Evolutionary conservation across 2,329 filamentous ascomycete genomes (phyloP), one percentile per base, ranked within the genome.

Genomic region (Aspergillus ustus): DNA sequence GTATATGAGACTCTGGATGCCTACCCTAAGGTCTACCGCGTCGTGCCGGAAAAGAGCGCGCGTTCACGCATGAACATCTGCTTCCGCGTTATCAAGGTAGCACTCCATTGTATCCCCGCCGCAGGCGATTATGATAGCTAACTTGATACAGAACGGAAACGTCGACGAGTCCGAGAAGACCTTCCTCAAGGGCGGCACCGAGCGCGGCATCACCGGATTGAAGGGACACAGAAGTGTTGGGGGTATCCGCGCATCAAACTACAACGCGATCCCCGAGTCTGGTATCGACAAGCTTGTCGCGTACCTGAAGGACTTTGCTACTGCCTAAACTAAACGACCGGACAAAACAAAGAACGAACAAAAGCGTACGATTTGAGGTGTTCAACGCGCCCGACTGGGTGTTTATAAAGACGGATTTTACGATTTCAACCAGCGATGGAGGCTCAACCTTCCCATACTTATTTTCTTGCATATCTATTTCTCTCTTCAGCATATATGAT

Each of bases 51-150:
- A 68, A 91, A 90, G 78, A 81, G 81, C 22, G 90, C 85, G 3
- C 89, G 93, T 60, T 96, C 91, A 69, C 84, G 92, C 59, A 97
- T 98, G 91, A 98, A 98, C 78, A 91, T 98, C 61, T 97, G 93
- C 83, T 97, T 97, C 84, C 83, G 93, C 17, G 84, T 96, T 19
- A 82, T 82, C 81, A 72, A 82, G 78, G 70, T 70, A 63, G 59
- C 19, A 15, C 20, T 17, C 11, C 9, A 61, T 63, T 40, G 6
- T 7, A 8, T 6, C 4, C 17, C n/a, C 17, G 8, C 40, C 15
- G 29, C 49, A n/a, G 34, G 40, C 2, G 25, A 25, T 5, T 25
- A 53, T 8, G 28, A 5, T 34, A 5, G 48, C 49, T 57, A 50
- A 61, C 54, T n/a, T 4, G 3, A 7, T 48, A 74, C 76, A 82